These are phyloP conservation scores for Scedosporium minutisporum DNA, from an alignment of 2,329 filamentous ascomycete genomes.

Conservation along the genomic window DNA sequence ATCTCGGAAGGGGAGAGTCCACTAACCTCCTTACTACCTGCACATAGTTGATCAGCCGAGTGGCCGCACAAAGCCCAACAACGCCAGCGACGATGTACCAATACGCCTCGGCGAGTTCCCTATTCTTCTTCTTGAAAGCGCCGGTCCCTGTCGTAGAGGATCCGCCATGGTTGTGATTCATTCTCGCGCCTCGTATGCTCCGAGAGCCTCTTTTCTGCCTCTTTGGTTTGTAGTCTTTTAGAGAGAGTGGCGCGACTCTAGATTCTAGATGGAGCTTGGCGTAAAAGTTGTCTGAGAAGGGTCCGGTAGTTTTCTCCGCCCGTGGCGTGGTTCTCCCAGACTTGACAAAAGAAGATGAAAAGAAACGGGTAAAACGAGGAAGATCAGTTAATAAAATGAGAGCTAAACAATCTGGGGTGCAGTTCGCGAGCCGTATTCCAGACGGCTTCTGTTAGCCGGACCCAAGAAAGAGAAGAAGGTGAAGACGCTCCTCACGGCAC, in stretches of 20 bases:
- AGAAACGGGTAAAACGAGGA: neutral
- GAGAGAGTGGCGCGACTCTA: neutral
- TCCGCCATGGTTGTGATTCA: slow-evolving; percentile 9
- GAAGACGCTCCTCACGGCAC: too few relatives aligned
- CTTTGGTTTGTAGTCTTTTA: neutral
- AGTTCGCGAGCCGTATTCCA: too few relatives aligned
- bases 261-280: neutral
- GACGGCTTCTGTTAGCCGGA: too few relatives aligned
- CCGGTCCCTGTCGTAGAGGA: slow-evolving; percentile 18
- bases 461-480: too few relatives aligned
- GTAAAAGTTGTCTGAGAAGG: neutral
- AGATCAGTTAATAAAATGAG: neutral
- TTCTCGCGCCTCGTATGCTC: neutral
- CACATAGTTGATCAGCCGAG: slow-evolving; percentile 33
- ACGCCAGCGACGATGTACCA: slow-evolving; percentile 50
- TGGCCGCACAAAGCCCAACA: slow-evolving; percentile 28
- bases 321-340: neutral
- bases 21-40: slow-evolving; percentile 31
- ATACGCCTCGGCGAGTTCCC: slow-evolving; percentile 39
- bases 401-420: too few relatives aligned
- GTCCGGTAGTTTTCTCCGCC: too few relatives aligned
- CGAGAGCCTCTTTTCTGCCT: neutral
- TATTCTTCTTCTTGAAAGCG: slow-evolving; percentile 33
- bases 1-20: too few relatives aligned
- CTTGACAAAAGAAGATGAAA: neutral